Conservation (phyloP, 345 rosid species). For the Fremontodendron californicum region DNA sequence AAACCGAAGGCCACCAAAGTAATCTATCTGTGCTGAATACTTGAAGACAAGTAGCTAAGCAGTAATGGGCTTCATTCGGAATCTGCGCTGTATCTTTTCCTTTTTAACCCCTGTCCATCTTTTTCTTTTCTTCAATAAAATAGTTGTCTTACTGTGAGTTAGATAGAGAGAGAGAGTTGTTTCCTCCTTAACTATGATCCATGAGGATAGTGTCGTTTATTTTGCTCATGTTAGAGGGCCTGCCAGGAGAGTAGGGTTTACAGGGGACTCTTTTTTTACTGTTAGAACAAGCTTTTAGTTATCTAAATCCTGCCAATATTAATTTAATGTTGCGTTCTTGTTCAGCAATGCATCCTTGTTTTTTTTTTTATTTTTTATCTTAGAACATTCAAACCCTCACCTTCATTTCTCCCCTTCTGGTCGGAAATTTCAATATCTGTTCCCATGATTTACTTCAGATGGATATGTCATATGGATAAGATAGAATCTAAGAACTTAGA, state of each 20-base stretch:
- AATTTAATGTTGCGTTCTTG: too few species aligned
- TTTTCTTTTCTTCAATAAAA: background rate
- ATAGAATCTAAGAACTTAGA: background rate
- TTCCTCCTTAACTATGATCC: too few species aligned
- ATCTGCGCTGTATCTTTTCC: background rate
- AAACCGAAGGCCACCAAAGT: background rate
- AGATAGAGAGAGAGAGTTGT: background rate
- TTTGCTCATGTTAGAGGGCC: too few species aligned
- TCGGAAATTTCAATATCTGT: background rate
- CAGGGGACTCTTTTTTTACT: too few species aligned
- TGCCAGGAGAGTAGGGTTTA: too few species aligned
- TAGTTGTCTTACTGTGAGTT: background rate
- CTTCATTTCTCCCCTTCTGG: too few species aligned
- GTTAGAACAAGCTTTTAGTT: too few species aligned
- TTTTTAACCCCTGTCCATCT: background rate
- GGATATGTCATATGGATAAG: background rate
- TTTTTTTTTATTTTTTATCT: too few species aligned
- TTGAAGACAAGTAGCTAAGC: constrained; percentile 3
- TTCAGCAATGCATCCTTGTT: too few species aligned
- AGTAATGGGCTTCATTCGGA: background rate
- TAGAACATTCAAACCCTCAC: too few species aligned
- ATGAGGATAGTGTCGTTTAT: too few species aligned
- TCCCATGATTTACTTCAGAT: background rate
- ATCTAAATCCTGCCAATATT: too few species aligned
- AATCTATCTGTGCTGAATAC: background rate